Evolutionary conservation across 2,329 filamentous ascomycete genomes (phyloP).

Genomic region (Triangularia setosa): DNA sequence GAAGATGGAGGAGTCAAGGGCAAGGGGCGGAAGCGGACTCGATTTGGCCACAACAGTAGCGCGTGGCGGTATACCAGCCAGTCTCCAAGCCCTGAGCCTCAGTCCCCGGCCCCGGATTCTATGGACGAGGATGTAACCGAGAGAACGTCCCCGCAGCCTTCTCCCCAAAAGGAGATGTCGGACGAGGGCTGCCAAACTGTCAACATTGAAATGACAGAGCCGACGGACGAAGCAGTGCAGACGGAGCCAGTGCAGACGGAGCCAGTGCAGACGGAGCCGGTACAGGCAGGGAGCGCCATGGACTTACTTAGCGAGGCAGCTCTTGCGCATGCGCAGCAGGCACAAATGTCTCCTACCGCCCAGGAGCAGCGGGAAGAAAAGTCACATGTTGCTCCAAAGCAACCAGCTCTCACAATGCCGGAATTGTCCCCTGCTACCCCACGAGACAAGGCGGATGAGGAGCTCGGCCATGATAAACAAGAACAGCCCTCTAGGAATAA

Average conservation of each 20-base stretch:
- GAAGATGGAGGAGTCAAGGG: constrained; percentile 60
- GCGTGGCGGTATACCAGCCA: constrained; percentile 72
- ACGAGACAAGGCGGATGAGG: not conserved
- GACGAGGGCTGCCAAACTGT: constrained; percentile 33
- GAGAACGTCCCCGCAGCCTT: constrained; percentile 11
- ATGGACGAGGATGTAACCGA: constrained; percentile 24
- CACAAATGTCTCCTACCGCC: not conserved
- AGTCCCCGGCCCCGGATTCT: constrained; percentile 14
- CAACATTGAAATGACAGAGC: constrained; percentile 13
- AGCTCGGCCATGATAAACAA: not conserved
- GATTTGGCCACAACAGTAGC: constrained; percentile 61
- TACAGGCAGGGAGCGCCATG: not conserved
- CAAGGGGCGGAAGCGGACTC: constrained; percentile 64
- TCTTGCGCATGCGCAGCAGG: not conserved
- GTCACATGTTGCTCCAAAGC: not conserved
- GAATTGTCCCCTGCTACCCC: not conserved
- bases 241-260: not conserved
- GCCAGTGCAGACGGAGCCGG: not conserved
- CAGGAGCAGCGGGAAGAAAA: not conserved
- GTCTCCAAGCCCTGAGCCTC: constrained; percentile 65
- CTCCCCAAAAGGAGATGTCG: constrained; percentile 25
- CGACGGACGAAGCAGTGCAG: not conserved
- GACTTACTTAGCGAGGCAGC: not conserved
- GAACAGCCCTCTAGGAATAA: not conserved
- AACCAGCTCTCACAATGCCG: not conserved